phyloP scores from a whole-genome alignment of 805 yeast species.

The Wickerhamomyces xylosicus region DNA sequence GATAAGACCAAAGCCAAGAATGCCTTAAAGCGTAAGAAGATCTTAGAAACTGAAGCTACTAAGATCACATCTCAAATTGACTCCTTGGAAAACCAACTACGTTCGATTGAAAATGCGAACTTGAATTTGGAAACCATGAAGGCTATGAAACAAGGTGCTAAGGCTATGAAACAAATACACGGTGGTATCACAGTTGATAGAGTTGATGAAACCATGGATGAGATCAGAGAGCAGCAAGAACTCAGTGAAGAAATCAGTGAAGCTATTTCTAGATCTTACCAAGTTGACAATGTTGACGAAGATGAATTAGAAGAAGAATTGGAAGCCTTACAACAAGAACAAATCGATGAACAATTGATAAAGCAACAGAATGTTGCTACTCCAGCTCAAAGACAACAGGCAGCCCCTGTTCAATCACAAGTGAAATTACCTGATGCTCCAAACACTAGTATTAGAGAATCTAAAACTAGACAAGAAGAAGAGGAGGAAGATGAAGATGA shows the following conservation, averaged over 20 bases:
- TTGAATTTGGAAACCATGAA: constrained; percentile 96
- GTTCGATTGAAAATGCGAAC: constrained; percentile 89
- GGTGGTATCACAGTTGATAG: constrained; percentile 92
- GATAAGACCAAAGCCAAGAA: constrained; percentile 56
- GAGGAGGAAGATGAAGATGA: constrained; percentile 67
- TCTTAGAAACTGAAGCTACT: constrained; percentile 62
- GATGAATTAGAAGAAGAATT: constrained; percentile 94
- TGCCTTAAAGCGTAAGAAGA: constrained; percentile 84
- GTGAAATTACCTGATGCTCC: constrained; percentile 39
- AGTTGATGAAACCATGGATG: constrained; percentile 97
- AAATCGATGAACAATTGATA: constrained; percentile 47
- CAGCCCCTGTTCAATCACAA: constrained; percentile 6
- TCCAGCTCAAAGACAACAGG: constrained; percentile 11
- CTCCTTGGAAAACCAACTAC: constrained; percentile 80
- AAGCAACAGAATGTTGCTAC: constrained; percentile 14
- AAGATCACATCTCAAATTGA: constrained; percentile 84
- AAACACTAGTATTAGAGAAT: constrained; percentile 20
- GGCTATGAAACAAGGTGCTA: constrained; percentile 97
- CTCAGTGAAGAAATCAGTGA: constrained; percentile 91
- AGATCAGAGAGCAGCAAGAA: constrained; percentile 93
- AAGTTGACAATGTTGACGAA: constrained; percentile 67
- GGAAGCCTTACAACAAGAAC: constrained; percentile 79
- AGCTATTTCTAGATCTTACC: constrained; percentile 91
- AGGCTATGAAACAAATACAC: constrained; percentile 93
- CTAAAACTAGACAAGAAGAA: constrained; percentile 14